phyloP scores from a whole-genome alignment of 768 basidiomycete genomes.

The Hygrophorus pudorinus region DNA sequence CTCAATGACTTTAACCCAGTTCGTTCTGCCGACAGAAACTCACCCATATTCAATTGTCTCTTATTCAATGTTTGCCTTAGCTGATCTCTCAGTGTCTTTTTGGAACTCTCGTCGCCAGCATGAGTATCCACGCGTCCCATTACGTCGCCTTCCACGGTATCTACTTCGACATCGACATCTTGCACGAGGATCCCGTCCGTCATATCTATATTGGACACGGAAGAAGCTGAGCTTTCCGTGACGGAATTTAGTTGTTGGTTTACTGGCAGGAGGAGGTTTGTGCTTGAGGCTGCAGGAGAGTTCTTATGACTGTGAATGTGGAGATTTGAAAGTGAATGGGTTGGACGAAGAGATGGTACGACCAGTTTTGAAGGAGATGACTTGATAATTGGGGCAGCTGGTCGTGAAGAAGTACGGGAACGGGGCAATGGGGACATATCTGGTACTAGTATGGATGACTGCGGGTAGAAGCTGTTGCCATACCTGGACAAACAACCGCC shows the following conservation, averaged over 20 bases:
- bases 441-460: neutral
- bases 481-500: neutral
- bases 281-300: constrained; percentile 19
- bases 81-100: constrained; percentile 60
- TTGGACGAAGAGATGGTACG: constrained; percentile 41
- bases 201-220: constrained; percentile 56
- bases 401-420: constrained; percentile 21
- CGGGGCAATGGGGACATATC: constrained; percentile 23
- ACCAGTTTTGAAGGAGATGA: constrained; percentile 41
- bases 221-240: constrained; percentile 61
- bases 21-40: constrained; percentile 7
- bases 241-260: constrained; percentile 21
- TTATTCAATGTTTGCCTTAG: constrained; percentile 55
- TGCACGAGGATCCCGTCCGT: constrained; percentile 62
- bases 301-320: constrained; percentile 42
- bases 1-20: constrained; percentile 4
- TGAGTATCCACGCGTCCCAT: constrained; percentile 32
- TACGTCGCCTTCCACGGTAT: constrained; percentile 40
- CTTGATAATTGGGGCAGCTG: constrained; percentile 18
- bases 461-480: neutral
- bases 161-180: constrained; percentile 57
- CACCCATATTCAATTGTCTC: constrained; percentile 41
- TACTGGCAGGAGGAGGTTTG: constrained; percentile 17
- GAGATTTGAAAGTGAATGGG: constrained; percentile 47
- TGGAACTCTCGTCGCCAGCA: constrained; percentile 44